Evolutionary conservation across 2,329 filamentous ascomycete species (phyloP), one percentile per base, ranked within the genome.

Genomic region (Fusarium ambrosium): DNA sequence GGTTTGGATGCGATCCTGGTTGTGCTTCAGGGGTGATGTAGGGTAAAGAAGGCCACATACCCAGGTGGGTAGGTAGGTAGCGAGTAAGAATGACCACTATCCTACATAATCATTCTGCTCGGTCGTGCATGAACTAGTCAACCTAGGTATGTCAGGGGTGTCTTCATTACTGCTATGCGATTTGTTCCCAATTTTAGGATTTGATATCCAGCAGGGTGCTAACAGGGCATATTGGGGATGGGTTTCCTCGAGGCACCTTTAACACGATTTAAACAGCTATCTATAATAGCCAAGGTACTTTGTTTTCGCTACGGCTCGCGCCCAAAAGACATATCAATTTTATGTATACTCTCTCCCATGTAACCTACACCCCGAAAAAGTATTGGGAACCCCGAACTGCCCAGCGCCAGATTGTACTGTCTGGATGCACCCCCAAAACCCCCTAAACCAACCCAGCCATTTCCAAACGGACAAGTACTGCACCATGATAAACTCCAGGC

Each of bases 251-350:
- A 5, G 24, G 24, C 24, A 6, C 24, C 24, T 27, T 27, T 27
- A 27, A 27, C 24, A 27, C 24, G 24, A 27, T 27, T 27, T 27
- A 27, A 27, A 27, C 24, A 27, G 24, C 24, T 27, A 27, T 27
- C 24, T n/a, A 32, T 18, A n/a, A 53, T 24, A 24, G 4, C 20
- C 27, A 20, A 53, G 48, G n/a, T n/a, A 9, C 48, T 13, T 4
- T 3, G 10, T 13, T 58, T 36, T 37, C 32, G 53, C 53, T 58
- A 58, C 18, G 61, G 45, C 61, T 63, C 18, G 45, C 61, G 43
- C 61, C 61, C 16, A 4, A 29, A 41, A 55, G 37, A 24, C 61
- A 29, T 55, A 20, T 62, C 68, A 72, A 67, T 64, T 76, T 69
- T 72, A 41, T 59, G 32, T 65, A 51, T 60, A 6, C 32, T 6